These are phyloP conservation scores for Taxillus chinensis DNA, from an alignment of 164 flowering plant genomes.

Conservation along the genomic window DNA sequence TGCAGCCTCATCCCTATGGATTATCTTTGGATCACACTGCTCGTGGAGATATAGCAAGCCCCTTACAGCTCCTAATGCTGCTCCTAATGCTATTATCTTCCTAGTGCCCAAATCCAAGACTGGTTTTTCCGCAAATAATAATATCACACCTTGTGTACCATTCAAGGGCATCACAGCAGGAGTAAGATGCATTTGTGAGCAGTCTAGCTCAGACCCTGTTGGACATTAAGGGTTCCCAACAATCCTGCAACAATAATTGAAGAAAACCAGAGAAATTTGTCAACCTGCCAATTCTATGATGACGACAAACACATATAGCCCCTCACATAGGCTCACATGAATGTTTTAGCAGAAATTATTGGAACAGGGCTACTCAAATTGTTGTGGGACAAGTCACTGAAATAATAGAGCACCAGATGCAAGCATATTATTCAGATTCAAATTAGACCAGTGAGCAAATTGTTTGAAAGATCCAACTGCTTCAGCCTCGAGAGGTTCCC, in stretches of 20 bases:
- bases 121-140: constrained; percentile 38
- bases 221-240: too few relatives aligned
- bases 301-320: too few relatives aligned
- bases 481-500: constrained; percentile 1
- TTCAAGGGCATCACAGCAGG: too few relatives aligned
- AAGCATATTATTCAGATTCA: neutral
- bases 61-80: constrained; percentile 61
- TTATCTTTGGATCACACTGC: constrained; percentile 74
- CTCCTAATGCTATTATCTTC: constrained; percentile 54
- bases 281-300: too few relatives aligned
- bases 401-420: neutral
- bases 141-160: too few relatives aligned
- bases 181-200: constrained; percentile 4
- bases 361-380: neutral
- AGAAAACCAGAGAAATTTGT: neutral
- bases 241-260: neutral
- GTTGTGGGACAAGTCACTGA: neutral
- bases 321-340: neutral
- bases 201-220: too few relatives aligned
- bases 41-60: constrained; percentile 64
- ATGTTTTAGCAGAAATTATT: neutral
- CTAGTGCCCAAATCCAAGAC: constrained; percentile 57
- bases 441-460: neutral
- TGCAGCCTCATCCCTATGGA: constrained; percentile 78
- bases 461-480: neutral